These are phyloP conservation scores for Stentor coeruleus DNA, from an alignment of 73 alveolate genomes.

Conservation along the genomic window DNA sequence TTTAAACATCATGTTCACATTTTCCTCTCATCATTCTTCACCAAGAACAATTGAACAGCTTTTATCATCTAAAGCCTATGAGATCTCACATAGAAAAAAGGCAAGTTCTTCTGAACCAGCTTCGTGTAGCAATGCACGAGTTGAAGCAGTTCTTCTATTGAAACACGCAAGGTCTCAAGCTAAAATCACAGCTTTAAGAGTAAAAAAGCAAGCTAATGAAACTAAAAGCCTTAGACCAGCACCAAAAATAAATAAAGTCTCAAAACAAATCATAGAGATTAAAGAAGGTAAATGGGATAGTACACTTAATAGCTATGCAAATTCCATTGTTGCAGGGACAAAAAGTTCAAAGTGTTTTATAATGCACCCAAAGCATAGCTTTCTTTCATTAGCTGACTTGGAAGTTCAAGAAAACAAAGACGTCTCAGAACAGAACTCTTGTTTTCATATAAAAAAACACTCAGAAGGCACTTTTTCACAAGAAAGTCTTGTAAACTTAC, in stretches of 20 bases:
- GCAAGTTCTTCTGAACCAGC: too few relatives aligned
- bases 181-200: background rate
- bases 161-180: background rate
- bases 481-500: background rate
- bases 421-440: background rate
- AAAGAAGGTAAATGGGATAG: background rate
- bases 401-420: background rate
- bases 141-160: background rate
- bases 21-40: too few relatives aligned
- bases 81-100: too few relatives aligned
- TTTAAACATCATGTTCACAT: too few relatives aligned
- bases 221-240: background rate
- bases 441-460: background rate
- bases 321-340: background rate
- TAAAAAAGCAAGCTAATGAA: background rate
- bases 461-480: background rate
- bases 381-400: background rate
- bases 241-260: background rate
- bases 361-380: slow-evolving; percentile 1
- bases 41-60: too few relatives aligned
- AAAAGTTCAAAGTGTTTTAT: background rate
- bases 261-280: background rate
- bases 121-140: too few relatives aligned
- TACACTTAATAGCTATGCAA: background rate
- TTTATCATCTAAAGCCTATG: too few relatives aligned